Conservation (phyloP, 2,329 filamentous ascomycete genomes). For the Aspergillus neoniger region DNA sequence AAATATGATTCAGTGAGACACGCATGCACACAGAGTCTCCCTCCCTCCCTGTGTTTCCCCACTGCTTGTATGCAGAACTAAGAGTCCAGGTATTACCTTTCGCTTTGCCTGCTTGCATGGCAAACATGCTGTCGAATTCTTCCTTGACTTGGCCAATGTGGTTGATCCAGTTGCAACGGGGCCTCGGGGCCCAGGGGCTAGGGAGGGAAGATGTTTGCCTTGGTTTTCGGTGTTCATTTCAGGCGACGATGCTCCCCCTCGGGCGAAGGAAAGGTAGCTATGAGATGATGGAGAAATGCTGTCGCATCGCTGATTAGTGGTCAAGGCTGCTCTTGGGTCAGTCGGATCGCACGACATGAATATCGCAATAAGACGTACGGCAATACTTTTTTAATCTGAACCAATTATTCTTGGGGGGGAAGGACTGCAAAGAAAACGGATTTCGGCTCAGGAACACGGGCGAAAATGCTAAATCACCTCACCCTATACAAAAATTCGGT, state of each 20-base stretch:
- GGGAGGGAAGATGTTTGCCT: conserved; percentile 28
- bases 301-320: not conserved
- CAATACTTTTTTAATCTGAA: not conserved
- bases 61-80: not conserved
- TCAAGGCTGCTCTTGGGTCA: not conserved
- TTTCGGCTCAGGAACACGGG: not conserved
- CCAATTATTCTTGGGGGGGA: too few relatives aligned
- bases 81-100: conserved; percentile 30
- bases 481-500: not conserved
- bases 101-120: conserved; percentile 41
- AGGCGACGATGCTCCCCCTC: not conserved
- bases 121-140: conserved; percentile 40
- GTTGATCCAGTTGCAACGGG: conserved; percentile 19
- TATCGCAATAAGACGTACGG: not conserved
- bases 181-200: conserved; percentile 31
- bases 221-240: conserved; percentile 24
- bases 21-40: not conserved
- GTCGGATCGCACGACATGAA: not conserved
- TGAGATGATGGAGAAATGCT: not conserved
- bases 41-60: not conserved
- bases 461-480: not conserved
- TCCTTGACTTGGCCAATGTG: conserved; percentile 33
- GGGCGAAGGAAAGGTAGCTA: not conserved
- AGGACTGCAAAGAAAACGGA: not conserved
- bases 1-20: not conserved